Conservation (phyloP, 441 rosid species). For the Breynia disticha region DNA sequence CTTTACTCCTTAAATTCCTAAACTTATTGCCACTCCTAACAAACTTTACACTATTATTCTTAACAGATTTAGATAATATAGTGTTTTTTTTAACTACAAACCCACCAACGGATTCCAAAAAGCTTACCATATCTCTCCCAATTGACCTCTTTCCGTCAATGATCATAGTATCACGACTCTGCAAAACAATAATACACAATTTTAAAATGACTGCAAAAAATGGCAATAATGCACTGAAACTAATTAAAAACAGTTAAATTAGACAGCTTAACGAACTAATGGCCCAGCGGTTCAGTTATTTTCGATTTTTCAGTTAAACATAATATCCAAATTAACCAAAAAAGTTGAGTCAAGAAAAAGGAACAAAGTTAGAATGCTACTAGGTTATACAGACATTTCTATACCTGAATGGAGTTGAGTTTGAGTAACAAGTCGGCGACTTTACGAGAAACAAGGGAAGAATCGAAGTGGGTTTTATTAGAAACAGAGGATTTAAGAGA, state of each 20-base stretch:
- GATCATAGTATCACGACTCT: conserved; percentile 72
- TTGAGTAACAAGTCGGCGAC: conserved; percentile 57
- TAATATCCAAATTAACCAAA: background rate
- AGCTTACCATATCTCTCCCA: conserved; percentile 51
- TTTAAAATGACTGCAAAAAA: no score
- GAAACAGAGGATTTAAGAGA: conserved; percentile 59
- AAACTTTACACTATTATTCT: conserved; percentile 20
- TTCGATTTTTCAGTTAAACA: background rate
- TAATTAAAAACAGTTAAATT: no score
- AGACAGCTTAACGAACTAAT: background rate
- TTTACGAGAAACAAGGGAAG: conserved; percentile 34
- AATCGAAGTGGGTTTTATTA: conserved; percentile 34
- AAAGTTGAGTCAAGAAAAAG: conserved; percentile 1
- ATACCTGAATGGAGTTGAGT: conserved; percentile 73
- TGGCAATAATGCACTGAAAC: no score
- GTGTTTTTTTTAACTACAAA: conserved; percentile 31
- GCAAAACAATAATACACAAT: conserved; percentile 10
- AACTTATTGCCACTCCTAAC: conserved; percentile 21
- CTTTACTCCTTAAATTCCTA: conserved; percentile 23
- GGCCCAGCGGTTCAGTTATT: conserved; percentile 1
- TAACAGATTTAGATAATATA: conserved; percentile 22
- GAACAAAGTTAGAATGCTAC: background rate
- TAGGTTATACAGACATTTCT: background rate
- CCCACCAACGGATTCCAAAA: conserved; percentile 54
- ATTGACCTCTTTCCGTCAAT: conserved; percentile 68